Percentiles rank a stretch among this genome's conserved stretches.
These are phyloP conservation scores for Sesbania bispinosa DNA, from an alignment of 306 rosid species.

Conservation along the genomic window DNA sequence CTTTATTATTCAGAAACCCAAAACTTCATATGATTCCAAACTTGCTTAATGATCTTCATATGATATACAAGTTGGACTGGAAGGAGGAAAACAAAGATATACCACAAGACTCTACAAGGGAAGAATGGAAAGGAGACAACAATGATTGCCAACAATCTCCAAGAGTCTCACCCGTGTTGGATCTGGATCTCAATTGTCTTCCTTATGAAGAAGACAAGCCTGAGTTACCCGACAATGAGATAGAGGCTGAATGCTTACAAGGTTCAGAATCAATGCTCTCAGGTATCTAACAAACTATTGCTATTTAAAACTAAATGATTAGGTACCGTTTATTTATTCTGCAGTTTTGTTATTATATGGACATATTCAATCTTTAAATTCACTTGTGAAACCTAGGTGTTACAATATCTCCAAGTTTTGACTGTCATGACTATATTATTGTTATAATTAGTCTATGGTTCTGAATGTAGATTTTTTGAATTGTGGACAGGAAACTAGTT, in stretches of 20 bases:
- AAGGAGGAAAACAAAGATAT: slow-evolving; percentile 26
- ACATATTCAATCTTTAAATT: slow-evolving; percentile 7
- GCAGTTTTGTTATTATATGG: slow-evolving; percentile 10
- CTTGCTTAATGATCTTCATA: slow-evolving; percentile 54
- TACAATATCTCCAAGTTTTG: background rate
- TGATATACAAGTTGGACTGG: slow-evolving; percentile 30
- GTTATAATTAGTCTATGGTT: background rate
- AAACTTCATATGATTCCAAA: slow-evolving; percentile 54
- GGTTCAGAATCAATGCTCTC: slow-evolving; percentile 43
- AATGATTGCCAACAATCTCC: slow-evolving; percentile 27
- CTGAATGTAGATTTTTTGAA: background rate
- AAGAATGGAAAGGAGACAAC: slow-evolving; percentile 29
- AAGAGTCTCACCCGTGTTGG: slow-evolving; percentile 32
- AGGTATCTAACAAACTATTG: background rate
- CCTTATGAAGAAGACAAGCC: slow-evolving; percentile 48
- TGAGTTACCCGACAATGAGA: slow-evolving; percentile 37
- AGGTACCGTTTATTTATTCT: background rate
- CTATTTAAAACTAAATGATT: slow-evolving; percentile 2
- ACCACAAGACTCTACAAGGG: slow-evolving; percentile 21
- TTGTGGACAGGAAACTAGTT: background rate
- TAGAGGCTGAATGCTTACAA: slow-evolving; percentile 41
- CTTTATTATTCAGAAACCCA: slow-evolving; percentile 47
- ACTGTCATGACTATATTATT: slow-evolving; percentile 5
- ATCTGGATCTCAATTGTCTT: slow-evolving; percentile 77
- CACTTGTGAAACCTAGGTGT: background rate